phyloP scores from a whole-genome alignment of 2,329 filamentous ascomycete species.

The Plectosphaerella sp. region DNA sequence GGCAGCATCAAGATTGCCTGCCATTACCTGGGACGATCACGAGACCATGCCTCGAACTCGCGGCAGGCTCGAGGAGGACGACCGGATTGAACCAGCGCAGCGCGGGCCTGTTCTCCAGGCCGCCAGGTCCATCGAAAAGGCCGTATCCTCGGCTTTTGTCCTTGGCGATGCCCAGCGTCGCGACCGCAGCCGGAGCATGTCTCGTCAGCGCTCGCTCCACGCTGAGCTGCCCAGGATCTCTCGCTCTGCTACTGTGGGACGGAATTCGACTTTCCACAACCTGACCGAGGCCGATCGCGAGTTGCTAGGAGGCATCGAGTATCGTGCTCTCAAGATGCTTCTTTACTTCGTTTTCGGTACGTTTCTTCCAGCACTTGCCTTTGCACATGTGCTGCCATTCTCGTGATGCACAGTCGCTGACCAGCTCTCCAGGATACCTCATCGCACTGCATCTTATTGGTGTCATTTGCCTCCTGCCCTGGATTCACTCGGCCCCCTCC shows the following conservation, averaged over 20 bases:
- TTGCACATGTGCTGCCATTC: too few relatives aligned
- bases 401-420: neutral
- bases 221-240: slow-evolving; percentile 31
- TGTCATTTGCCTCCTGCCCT: slow-evolving; percentile 39
- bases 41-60: too few relatives aligned
- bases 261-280: slow-evolving; percentile 41
- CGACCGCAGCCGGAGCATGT: neutral
- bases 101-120: slow-evolving; percentile 15
- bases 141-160: slow-evolving; percentile 4
- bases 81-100: neutral
- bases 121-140: slow-evolving; percentile 12
- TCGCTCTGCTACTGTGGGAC: slow-evolving; percentile 34
- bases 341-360: slow-evolving; percentile 38
- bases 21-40: too few relatives aligned
- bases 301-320: slow-evolving; percentile 45
- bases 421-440: slow-evolving; percentile 32
- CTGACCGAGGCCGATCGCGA: slow-evolving; percentile 34
- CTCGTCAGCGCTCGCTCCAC: neutral
- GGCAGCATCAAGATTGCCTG: too few relatives aligned
- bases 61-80: too few relatives aligned
- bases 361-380: slow-evolving; percentile 2
- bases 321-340: slow-evolving; percentile 42
- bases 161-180: neutral
- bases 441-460: slow-evolving; percentile 41
- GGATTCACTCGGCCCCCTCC: slow-evolving; percentile 34